phyloP scores from a whole-genome alignment of 306 rosid genomes.

The Neltuma alba region DNA sequence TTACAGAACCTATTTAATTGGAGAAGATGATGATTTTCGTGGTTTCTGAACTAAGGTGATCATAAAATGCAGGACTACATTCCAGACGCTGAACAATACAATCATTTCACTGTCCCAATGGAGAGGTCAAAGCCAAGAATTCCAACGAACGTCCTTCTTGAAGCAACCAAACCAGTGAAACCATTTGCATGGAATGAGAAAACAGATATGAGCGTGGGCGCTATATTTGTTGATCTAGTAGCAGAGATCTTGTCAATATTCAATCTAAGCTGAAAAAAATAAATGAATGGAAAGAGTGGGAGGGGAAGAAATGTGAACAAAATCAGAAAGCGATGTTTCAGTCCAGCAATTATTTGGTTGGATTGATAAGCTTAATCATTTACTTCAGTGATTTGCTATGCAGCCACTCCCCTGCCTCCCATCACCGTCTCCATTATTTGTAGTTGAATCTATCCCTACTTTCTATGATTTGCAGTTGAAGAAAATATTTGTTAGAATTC shows the following conservation, averaged over 20 bases:
- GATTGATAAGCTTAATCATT: not conserved
- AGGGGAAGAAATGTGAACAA: no score
- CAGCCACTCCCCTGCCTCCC: no score
- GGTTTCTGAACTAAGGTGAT: not conserved
- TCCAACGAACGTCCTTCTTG: conserved; percentile 44
- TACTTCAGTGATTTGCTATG: not conserved
- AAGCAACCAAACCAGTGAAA: conserved; percentile 50
- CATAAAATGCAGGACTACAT: conserved; percentile 48
- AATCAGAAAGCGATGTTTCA: not conserved
- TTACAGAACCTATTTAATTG: conserved; percentile 12
- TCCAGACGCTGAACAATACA: conserved; percentile 51
- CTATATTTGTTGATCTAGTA: not conserved
- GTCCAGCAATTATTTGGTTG: not conserved
- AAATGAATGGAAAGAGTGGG: not conserved
- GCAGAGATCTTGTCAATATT: not conserved
- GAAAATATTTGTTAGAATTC: no score
- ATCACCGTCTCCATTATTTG: no score
- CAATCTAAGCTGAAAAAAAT: not conserved
- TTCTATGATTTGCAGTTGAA: no score
- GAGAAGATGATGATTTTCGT: not conserved
- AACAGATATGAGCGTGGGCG: conserved; percentile 40
- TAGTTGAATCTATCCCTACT: no score
- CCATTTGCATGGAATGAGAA: conserved; percentile 61
- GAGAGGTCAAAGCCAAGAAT: conserved; percentile 51
- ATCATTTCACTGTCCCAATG: conserved; percentile 46